Evolutionary conservation across 345 rosid species (phyloP), one percentile per base, ranked within the genome.

Genomic region (Sonneratia caseolaris): DNA sequence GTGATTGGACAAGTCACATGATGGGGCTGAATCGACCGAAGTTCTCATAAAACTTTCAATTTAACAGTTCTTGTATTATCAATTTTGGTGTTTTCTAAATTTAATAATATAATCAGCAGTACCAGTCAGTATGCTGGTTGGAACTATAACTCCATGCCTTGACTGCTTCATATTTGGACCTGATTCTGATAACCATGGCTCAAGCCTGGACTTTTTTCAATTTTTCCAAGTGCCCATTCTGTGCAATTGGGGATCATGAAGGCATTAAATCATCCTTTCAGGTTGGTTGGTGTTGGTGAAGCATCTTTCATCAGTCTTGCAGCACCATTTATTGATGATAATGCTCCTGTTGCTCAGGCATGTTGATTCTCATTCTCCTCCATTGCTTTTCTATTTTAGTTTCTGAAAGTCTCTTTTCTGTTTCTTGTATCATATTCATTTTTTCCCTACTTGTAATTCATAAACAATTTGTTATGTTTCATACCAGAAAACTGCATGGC

Each of bases 251-350:
- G 18, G 18, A 1, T 62, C 18, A 62, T 62, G 38, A 14, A 27
- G 7, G 66, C 66, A 10, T 62, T 62, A 62, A 22, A 6, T 22
- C 18, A 37, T 27, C 66, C 36, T 45, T 77, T 53, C 80, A 92
- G 99, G 99, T 59, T 90, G 70, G 98, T 95, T 73, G 99, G 99
- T 73, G 93, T 95, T 84, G 99, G 99, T 66, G 98, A 95, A 73
- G 99, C 99, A 73, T 95, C 99, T 40, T 95, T 95, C 74, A 90
- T 95, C 68, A 90, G 98, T 85, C 99, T 95, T 76, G 99, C 99
- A 64, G 97, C 99, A 37, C 98, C 99, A 0, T 95, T 92, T 73
- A 92, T 95, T 7, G 99, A 95, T 86, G 99, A 95, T 72, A 87
- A 90, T 74, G 96, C 99, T 51, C 99, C 97, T 15, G 75, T 66